Base-by-base conservation (phyloP, 1,284 basidiomycete genomes). In the Pascua sp. region DNA sequence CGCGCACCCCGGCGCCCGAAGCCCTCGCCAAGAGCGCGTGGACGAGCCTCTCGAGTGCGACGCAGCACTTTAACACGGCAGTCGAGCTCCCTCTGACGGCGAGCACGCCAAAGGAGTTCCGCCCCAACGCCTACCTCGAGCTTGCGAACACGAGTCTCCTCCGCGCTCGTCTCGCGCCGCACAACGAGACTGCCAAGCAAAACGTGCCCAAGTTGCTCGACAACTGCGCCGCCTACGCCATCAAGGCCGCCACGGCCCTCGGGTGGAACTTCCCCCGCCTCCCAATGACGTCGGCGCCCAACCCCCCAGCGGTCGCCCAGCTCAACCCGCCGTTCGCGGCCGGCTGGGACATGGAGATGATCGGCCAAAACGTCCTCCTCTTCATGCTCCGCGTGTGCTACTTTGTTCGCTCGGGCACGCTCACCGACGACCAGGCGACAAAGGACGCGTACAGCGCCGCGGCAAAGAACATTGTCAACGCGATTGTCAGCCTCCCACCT, bases 301-400 rank as follows among this genome's bases (percentile, higher is more conserved):
- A 51, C 15, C 51, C 59, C 11, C 53, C 54, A 48, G 52, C 48
- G 36, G 11, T 51, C 24, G 46, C 44, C 24, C 43, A 49, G 17
- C 55, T 62, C 43, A 57, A 54, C 15, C 47, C 68, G 12, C 70
- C 72, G 4, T 61, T 62, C 47, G 66, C 63, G 18, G 53, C 62
- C 9, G 74, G 74, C 5, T 76, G 74, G 72, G 74, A 76, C 55
- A 61, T 60, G 38, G 74, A 76, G 62, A 51, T 67, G 37, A 64
- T 76, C 13, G 64, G 60, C 13, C 64, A 68, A 38, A 59, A 60
- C 37, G 60, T 67, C 12, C 49, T 65, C 37, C 55, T 62, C 43
- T 32, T 40, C 17, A 42, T 64, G 42, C 53, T 76, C 0, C 59
- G 74, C 36, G 59, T 65, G 10, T 66, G 65, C 42, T 61, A 60